Percentiles rank a stretch among this genome's conserved stretches.
Conservation (phyloP, 768 basidiomycete species). For the Rhizopogon vesiculosus region DNA sequence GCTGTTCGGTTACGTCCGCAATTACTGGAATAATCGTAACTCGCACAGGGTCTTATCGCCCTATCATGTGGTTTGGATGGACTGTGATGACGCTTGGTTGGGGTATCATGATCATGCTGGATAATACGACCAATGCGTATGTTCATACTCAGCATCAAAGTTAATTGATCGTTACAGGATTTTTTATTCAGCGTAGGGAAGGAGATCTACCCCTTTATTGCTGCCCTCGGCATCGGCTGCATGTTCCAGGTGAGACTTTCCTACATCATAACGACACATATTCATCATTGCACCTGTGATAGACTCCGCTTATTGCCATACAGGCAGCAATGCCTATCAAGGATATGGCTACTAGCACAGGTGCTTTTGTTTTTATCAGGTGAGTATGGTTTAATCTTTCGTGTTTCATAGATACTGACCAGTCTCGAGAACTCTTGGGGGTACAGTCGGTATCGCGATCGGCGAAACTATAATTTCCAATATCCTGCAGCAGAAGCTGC, state of each 20-base stretch:
- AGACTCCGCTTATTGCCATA: conserved; percentile 30
- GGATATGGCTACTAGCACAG: conserved; percentile 40
- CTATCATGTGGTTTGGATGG: conserved; percentile 26
- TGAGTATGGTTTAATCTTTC: conserved; percentile 2
- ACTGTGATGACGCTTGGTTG: conserved; percentile 27
- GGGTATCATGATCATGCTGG: conserved; percentile 33
- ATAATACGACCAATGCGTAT: conserved; percentile 25
- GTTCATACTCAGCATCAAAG: conserved; percentile 1
- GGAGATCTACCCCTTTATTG: conserved; percentile 28
- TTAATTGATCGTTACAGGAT: background rate
- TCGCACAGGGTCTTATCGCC: conserved; percentile 24
- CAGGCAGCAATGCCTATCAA: conserved; percentile 43
- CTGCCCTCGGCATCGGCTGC: conserved; percentile 29
- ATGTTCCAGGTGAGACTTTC: conserved; percentile 25
- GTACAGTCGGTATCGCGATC: conserved; percentile 68
- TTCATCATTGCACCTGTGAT: background rate
- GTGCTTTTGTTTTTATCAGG: conserved; percentile 30
- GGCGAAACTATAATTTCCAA: conserved; percentile 70
- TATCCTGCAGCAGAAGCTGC: conserved; percentile 26
- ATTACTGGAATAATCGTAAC: conserved; percentile 22
- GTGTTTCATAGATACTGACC: background rate
- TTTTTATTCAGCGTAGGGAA: conserved; percentile 19
- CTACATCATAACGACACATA: background rate
- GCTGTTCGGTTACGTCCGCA: conserved; percentile 12
- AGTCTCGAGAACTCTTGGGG: conserved; percentile 56